Percentiles rank a stretch among this genome's conserved stretches.
Evolutionary conservation across 108 stramenopile species (phyloP).

Genomic region (Skeletonema menzelii): DNA sequence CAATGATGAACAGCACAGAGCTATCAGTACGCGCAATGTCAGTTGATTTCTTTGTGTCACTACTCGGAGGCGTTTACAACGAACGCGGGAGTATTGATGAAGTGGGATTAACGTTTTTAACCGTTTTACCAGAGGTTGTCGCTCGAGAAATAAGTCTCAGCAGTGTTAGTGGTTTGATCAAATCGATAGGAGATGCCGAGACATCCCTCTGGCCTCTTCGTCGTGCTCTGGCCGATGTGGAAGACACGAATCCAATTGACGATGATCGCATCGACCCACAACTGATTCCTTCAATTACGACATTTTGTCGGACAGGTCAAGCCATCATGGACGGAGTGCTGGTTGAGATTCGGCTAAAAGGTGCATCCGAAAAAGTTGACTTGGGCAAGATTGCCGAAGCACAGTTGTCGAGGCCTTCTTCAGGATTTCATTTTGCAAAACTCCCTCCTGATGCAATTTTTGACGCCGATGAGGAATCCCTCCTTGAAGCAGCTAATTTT

Average conservation of each 20-base stretch:
- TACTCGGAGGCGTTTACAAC: constrained; percentile 70
- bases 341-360: constrained; percentile 75
- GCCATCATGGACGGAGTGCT: constrained; percentile 86
- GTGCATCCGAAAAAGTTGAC: constrained; percentile 28
- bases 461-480: constrained; percentile 91
- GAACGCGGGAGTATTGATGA: constrained; percentile 68
- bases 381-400: constrained; percentile 19
- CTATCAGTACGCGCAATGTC: constrained; percentile 89
- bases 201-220: constrained; percentile 81
- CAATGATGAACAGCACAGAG: constrained; percentile 81
- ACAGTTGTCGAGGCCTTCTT: constrained; percentile 1
- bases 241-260: constrained; percentile 83
- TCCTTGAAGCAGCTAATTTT: constrained; percentile 82
- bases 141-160: constrained; percentile 83
- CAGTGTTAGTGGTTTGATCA: constrained; percentile 62
- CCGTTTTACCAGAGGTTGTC: constrained; percentile 79
- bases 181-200: constrained; percentile 58
- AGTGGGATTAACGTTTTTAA: constrained; percentile 53
- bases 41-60: constrained; percentile 81
- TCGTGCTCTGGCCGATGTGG: constrained; percentile 80
- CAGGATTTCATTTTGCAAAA: neutral
- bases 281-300: constrained; percentile 61
- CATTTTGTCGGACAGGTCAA: constrained; percentile 79
- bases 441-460: constrained; percentile 39
- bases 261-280: constrained; percentile 85